Conservation (phyloP, 805 yeast species). For the Candida ulmi region DNA sequence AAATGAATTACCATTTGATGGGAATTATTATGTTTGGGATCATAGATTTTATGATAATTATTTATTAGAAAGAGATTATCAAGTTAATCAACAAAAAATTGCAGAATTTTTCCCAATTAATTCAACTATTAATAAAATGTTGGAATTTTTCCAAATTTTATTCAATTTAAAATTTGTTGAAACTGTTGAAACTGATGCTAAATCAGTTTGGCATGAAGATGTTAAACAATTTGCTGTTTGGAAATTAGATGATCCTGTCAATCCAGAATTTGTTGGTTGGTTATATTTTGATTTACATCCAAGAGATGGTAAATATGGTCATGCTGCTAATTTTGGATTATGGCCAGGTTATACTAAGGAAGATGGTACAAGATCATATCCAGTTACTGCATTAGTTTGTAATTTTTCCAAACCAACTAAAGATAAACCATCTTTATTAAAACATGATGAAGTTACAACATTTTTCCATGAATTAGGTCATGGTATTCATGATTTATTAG, state of each 20-base stretch:
- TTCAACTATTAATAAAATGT: slow-evolving; percentile 62
- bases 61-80: slow-evolving; percentile 59
- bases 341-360: slow-evolving; percentile 50
- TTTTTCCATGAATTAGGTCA: slow-evolving; percentile 90
- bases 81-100: slow-evolving; percentile 67
- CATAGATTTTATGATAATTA: slow-evolving; percentile 58
- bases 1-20: slow-evolving; percentile 37
- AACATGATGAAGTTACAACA: slow-evolving; percentile 74
- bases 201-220: slow-evolving; percentile 70
- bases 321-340: slow-evolving; percentile 79
- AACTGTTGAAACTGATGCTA: slow-evolving; percentile 27
- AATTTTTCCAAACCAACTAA: slow-evolving; percentile 73
- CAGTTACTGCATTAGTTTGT: slow-evolving; percentile 77
- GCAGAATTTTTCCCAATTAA: slow-evolving; percentile 77
- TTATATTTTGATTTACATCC: slow-evolving; percentile 79
- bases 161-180: slow-evolving; percentile 65
- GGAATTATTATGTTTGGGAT: slow-evolving; percentile 65
- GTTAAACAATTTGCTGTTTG: slow-evolving; percentile 71
- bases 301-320: slow-evolving; percentile 81
- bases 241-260: slow-evolving; percentile 44
- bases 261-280: slow-evolving; percentile 67
- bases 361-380: slow-evolving; percentile 48
- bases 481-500: slow-evolving; percentile 75
- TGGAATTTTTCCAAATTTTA: slow-evolving; percentile 61
- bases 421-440: slow-evolving; percentile 66